phyloP scores from a whole-genome alignment of 1,284 basidiomycete species.

The Cutaneotrichosporon mucoides region DNA sequence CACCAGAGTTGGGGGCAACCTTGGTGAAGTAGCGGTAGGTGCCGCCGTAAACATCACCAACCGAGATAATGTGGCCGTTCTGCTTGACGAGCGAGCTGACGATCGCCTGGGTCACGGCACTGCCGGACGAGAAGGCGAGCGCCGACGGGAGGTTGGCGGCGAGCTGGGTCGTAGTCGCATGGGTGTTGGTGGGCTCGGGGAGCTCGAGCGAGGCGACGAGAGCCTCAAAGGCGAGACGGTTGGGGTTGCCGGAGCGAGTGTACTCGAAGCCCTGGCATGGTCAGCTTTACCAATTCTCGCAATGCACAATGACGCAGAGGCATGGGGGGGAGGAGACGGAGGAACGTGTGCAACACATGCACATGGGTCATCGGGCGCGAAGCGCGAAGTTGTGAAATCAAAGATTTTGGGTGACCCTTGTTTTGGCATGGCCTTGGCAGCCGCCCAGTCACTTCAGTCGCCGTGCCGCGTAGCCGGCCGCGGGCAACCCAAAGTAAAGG shows the following conservation, averaged over 20 bases:
- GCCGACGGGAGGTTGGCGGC: conserved; percentile 29
- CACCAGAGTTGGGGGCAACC: conserved; percentile 64
- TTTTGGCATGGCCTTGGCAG: no score
- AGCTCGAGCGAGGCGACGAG: conserved; percentile 66
- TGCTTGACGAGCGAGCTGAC: conserved; percentile 34
- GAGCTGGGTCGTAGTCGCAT: conserved; percentile 8
- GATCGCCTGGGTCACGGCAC: conserved; percentile 78
- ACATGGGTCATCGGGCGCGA: no score
- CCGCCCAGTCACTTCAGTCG: no score
- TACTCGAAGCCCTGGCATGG: conserved; percentile 75
- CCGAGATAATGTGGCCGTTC: conserved; percentile 74
- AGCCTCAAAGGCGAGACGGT: conserved; percentile 70
- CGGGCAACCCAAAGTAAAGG: no score
- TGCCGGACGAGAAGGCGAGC: conserved; percentile 80
- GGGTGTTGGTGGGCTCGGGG: conserved; percentile 13
- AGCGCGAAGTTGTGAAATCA: no score
- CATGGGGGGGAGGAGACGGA: no score
- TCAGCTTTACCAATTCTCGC: neutral
- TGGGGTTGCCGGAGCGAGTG: conserved; percentile 85
- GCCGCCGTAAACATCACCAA: conserved; percentile 91
- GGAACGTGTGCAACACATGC: no score
- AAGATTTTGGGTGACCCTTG: no score
- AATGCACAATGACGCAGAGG: no score
- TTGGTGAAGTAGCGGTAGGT: conserved; percentile 79
- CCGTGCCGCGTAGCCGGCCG: no score